Percentiles rank a stretch among this genome's conserved stretches.
These are phyloP conservation scores for Coniochaeta prunicola DNA, from an alignment of 2,329 filamentous ascomycete genomes.

Conservation along the genomic window DNA sequence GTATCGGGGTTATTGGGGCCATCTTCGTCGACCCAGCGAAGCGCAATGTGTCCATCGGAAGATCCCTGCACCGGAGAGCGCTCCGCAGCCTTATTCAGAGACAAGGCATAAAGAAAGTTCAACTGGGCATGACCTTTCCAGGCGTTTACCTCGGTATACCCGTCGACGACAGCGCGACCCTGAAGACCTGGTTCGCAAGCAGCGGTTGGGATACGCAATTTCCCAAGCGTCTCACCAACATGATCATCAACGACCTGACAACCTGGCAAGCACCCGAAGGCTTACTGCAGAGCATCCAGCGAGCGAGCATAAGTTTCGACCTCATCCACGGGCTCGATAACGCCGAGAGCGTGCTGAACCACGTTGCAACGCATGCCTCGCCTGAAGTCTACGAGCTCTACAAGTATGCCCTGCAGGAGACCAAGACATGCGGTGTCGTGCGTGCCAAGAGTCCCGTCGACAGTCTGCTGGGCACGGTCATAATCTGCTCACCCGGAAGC, in stretches of 20 bases:
- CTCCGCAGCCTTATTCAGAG: constrained; percentile 66
- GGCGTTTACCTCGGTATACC: constrained; percentile 85
- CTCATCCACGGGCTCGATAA: constrained; percentile 76
- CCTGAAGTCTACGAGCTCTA: constrained; percentile 77
- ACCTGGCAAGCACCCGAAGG: constrained; percentile 72
- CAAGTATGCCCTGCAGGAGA: constrained; percentile 63
- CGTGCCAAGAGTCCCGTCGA: constrained; percentile 67
- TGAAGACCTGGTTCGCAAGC: constrained; percentile 78
- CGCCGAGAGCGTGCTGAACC: constrained; percentile 63
- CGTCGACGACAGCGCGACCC: constrained; percentile 34
- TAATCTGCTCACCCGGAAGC: constrained; percentile 68
- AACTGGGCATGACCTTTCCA: constrained; percentile 73
- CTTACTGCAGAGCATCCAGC: constrained; percentile 64
- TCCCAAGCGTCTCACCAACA: constrained; percentile 52
- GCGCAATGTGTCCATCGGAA: constrained; percentile 82
- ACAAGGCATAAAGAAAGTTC: constrained; percentile 68
- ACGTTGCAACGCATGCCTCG: constrained; percentile 66
- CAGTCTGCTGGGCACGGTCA: constrained; percentile 68
- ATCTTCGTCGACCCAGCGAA: constrained; percentile 86
- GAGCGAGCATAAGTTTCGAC: constrained; percentile 71
- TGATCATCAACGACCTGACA: constrained; percentile 65
- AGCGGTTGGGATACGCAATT: constrained; percentile 76
- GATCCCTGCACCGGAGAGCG: constrained; percentile 80
- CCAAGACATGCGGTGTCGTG: constrained; percentile 71
- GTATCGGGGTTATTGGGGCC: constrained; percentile 69